Base-by-base conservation (phyloP, 345 rosid species). In the Ceriops zippeliana region DNA sequence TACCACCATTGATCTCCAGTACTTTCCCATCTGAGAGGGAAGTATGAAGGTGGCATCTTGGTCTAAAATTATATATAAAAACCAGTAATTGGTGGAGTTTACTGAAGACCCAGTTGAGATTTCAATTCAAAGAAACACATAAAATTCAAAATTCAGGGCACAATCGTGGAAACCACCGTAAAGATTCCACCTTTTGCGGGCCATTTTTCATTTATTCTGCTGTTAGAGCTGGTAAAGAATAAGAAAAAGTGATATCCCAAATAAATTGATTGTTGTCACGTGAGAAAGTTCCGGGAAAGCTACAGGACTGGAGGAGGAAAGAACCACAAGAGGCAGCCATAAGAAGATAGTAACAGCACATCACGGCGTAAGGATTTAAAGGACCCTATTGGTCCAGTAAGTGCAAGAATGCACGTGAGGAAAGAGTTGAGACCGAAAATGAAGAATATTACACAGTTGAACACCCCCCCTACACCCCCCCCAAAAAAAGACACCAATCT, bases 1-100 rank as follows among this genome's bases (percentile, higher is more conserved):
- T 84, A 95, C 99, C 99, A 95, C 99, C 99, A 95, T 67, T 89
- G 99, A 71, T 95, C 97, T 22, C 97, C 97, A 5, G 97, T 95
- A 81, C 99, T 95, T 64, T 95, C 97, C 99, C 99, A 95, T 24
- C 96, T 87, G 28, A 95, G 97, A 57, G 99, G 93, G 78, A 95
- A 95, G 81, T 83, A 78, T 10, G 82, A 79, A 46, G 91, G 91
- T 62, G 96, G 88, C 92, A 93, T 90, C 61, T 0, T 53, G 31
- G 72, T 7, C 51, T 20, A 58, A 6, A 34, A 13, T 31, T 24
- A 17, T 26, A 28, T 7, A 1, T 2, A 59, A 52, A 42, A 20
- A 61, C 9, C 31, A 68, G 38, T 24, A 38, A 11, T 19, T 27
- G 20, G 3, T 2, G 26, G 16, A 58, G 28, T 75, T 70, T 16